Conservation (phyloP, 495 filamentous ascomycete species). For the Xylaria intraflava region DNA sequence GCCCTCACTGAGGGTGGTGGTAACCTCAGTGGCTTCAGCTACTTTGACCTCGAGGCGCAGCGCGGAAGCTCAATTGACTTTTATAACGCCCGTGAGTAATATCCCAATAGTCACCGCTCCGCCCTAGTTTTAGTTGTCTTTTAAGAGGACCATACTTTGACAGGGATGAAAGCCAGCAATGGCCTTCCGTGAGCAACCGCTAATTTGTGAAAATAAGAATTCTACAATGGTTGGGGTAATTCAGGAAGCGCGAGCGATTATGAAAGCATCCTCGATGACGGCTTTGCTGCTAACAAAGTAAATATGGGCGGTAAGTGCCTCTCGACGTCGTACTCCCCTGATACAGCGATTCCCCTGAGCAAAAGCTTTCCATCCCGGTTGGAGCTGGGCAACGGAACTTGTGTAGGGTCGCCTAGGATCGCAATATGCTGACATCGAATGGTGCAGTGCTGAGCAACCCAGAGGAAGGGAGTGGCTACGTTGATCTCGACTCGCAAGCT, state of each 20-base stretch:
- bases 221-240: slow-evolving; percentile 79
- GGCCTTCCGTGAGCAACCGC: background rate
- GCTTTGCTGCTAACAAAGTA: slow-evolving; percentile 58
- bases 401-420: background rate
- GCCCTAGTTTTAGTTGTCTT: background rate
- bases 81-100: slow-evolving; percentile 54
- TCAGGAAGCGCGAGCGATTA: slow-evolving; percentile 48
- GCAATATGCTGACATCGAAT: background rate
- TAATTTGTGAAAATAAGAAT: slow-evolving; percentile 44
- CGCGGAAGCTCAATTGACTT: slow-evolving; percentile 61
- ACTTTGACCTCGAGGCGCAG: slow-evolving; percentile 60
- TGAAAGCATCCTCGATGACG: slow-evolving; percentile 58
- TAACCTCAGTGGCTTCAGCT: slow-evolving; percentile 70
- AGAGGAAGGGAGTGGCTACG: slow-evolving; percentile 53
- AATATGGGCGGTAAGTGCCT: slow-evolving; percentile 48
- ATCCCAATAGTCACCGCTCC: background rate
- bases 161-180: background rate
- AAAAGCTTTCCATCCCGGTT: background rate
- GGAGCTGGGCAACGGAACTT: background rate
- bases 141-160: background rate
- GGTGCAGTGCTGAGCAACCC: slow-evolving; percentile 59
- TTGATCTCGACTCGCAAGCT: slow-evolving; percentile 29
- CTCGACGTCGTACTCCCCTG: background rate
- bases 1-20: slow-evolving; percentile 51
- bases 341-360: background rate